Evolutionary conservation across 495 filamentous ascomycete genomes (phyloP), one percentile per base, ranked within the genome.

Genomic region (Diplogelasinospora grovesii): DNA sequence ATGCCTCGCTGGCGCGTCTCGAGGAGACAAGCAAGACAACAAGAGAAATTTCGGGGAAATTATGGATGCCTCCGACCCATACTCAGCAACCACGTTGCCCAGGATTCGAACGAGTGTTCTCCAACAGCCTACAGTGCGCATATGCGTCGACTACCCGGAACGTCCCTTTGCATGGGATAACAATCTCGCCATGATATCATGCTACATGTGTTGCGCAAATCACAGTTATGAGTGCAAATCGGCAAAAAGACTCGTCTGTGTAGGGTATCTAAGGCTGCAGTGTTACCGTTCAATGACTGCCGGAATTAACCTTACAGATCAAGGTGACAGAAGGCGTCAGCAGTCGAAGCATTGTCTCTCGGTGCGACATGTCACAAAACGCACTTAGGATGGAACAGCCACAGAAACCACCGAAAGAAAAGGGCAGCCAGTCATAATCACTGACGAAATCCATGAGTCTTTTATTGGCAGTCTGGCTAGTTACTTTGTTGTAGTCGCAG

Each of bases 171-270:
- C 13, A 3, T 26, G n/a, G 22, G 16, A 16, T 3, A 4, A 1
- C 22, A 16, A 11, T 31, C 30, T 8, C 8, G 25, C 13, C 38
- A 41, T 41, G 38, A 41, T 41, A 41, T 41, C 38, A 41, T 41
- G 38, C 25, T 29, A 41, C 36, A 39, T 39, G 13, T 30, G 36
- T 24, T 4, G 15, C 15, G 26, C 11, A 30, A 41, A 29, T 22
- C 22, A 25, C n/a, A 3, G 11, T 26, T 9, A 26, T 8, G 22
- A 20, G 36, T 15, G 30, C 30, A 18, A 14, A 6, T 16, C 30
- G 30, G 21, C 14, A 18, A 18, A 33, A 33, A 14, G 30, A 18
- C 30, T 33, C 13, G 30, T 18, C 7, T 18, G 27, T 18, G 15
- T 33, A 8, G 15, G 14, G 5, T 6, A n/a, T 10, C n/a, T 18